Evolutionary conservation across 2,329 filamentous ascomycete genomes (phyloP).

Genomic region (Sporothrix phasma): DNA sequence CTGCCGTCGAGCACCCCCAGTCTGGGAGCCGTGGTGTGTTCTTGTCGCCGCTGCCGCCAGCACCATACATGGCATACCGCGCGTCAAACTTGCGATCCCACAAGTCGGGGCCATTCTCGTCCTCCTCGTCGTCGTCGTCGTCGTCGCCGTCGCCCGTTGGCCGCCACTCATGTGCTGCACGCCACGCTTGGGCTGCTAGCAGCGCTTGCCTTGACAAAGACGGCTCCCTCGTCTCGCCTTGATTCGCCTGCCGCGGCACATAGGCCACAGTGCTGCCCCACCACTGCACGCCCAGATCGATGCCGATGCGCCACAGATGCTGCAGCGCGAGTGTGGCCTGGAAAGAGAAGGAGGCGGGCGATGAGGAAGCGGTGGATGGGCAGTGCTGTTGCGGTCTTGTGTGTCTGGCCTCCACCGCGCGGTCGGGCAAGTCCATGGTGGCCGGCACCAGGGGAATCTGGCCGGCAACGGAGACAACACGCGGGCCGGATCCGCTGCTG

Average conservation of each 20-base stretch:
- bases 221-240: constrained; percentile 21
- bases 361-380: not conserved
- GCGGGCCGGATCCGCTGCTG: constrained; percentile 19
- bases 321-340: constrained; percentile 70
- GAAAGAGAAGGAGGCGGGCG: constrained; percentile 29
- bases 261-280: constrained; percentile 72
- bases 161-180: constrained; percentile 31
- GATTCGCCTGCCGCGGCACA: constrained; percentile 41
- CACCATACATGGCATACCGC: constrained; percentile 33
- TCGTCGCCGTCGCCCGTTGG: constrained; percentile 23
- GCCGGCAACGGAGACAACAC: constrained; percentile 61
- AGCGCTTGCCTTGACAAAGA: constrained; percentile 27
- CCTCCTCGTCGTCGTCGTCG: constrained; percentile 41
- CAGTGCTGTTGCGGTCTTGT: not conserved
- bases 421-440: constrained; percentile 54
- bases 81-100: constrained; percentile 58
- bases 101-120: constrained; percentile 46
- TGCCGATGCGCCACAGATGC: constrained; percentile 77
- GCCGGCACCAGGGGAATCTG: constrained; percentile 83
- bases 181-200: constrained; percentile 41
- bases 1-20: constrained; percentile 33
- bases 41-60: not conserved
- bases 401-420: not conserved
- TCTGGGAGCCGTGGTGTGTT: constrained; percentile 35
- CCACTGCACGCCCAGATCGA: constrained; percentile 59